These are phyloP conservation scores for Orbilia javanica DNA, from an alignment of 2,329 filamentous ascomycete genomes.

Conservation along the genomic window DNA sequence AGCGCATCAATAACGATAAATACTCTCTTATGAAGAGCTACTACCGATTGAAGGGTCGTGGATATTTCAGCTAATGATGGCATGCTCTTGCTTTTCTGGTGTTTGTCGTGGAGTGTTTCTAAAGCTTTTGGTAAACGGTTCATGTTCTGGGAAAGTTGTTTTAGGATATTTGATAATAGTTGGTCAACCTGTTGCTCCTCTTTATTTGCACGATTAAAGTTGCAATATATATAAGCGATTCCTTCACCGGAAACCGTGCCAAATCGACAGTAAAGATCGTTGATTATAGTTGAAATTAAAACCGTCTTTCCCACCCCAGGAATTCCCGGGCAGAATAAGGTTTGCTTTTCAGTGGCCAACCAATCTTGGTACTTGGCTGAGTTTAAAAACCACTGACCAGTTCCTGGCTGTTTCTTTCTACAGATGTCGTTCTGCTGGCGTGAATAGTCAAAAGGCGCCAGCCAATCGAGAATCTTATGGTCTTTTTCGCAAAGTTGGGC, in stretches of 20 bases:
- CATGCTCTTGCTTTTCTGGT: too few relatives aligned
- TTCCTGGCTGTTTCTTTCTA: slow-evolving; percentile 2
- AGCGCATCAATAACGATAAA: slow-evolving; percentile 21
- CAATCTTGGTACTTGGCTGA: slow-evolving; percentile 63
- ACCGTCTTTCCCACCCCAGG: slow-evolving; percentile 29
- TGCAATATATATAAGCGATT: too few relatives aligned
- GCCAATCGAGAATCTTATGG: slow-evolving; percentile 15
- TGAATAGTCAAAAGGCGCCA: not conserved
- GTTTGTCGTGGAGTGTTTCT: too few relatives aligned
- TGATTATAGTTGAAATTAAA: not conserved
- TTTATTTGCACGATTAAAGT: too few relatives aligned
- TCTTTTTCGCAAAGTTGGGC: not conserved
- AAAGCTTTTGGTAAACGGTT: too few relatives aligned
- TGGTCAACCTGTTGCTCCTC: too few relatives aligned
- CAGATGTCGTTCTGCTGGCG: slow-evolving; percentile 17
- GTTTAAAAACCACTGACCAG: slow-evolving; percentile 67
- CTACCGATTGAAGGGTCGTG: not conserved
- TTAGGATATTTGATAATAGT: too few relatives aligned
- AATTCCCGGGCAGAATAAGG: slow-evolving; percentile 26
- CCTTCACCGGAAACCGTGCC: too few relatives aligned
- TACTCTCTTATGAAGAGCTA: not conserved
- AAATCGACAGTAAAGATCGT: not conserved
- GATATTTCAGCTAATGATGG: too few relatives aligned
- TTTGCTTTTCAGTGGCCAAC: not conserved
- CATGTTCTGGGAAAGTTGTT: too few relatives aligned